Evolutionary conservation across 371 early-diverging fungal species (phyloP), one percentile per base, ranked within the genome.

Genomic region (Mucor sp.): DNA sequence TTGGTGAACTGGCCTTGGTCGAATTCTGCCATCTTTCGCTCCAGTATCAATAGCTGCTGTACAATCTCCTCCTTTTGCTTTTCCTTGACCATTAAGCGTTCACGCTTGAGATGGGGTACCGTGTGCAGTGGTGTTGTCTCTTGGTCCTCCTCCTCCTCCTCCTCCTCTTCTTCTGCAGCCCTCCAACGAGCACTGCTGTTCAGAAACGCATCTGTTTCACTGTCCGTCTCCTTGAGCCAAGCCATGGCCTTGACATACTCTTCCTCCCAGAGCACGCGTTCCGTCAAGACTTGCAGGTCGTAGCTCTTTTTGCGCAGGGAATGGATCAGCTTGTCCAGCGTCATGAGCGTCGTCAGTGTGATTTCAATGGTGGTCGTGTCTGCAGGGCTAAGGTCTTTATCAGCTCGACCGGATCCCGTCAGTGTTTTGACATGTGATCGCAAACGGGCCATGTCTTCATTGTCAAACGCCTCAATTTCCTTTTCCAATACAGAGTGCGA

Each of bases 351-450:
- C 5, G 80, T 76, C 5, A 86, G 64, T 4, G 85, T 86, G 21
- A 84, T 83, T 27, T 81, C 83, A 47, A 86, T 86, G 0, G 85
- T 84, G 4, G 82, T 84, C 0, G 86, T 80, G 37, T 86, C 86
- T 21, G 86, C 86, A 8, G 86, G 86, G 58, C 81, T 83, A 9
- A 86, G 71, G 47, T 81, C 82, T 41, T 84, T 83, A 44, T 67
- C 69, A 8, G 65, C 71, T 39, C 71, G 65, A 11, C 68, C 71
- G 8, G 68, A 74, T 1, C 79, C 76, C 6, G 83, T 83, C 2
- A 83, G 66, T 21, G 72, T 69, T 58, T 84, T 86, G n/a, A 84
- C 86, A 69, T 86, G 86, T 1, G 81, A 74, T 19, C 86, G 67
- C 28, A 86, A 57, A 11, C 86, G 78, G 5, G 85, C 73, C 81